Evolutionary conservation across 2,329 filamentous ascomycete species (phyloP).

Genomic region (Colletotrichum lindemuthianum): DNA sequence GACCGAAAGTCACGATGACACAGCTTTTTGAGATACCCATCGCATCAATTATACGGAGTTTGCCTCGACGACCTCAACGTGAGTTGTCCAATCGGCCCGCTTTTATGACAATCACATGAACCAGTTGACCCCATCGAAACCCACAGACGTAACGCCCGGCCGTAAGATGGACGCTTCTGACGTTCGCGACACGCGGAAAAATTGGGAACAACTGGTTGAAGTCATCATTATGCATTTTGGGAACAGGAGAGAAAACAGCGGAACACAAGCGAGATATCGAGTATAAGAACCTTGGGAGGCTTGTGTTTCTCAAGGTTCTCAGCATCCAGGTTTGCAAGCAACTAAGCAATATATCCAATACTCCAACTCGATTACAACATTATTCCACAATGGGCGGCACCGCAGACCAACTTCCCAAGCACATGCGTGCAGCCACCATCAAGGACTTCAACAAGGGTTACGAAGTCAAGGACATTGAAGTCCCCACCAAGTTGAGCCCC

Average conservation of each 20-base stretch:
- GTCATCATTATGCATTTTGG: constrained; percentile 3
- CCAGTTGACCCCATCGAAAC: neutral
- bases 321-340: constrained; percentile 7
- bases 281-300: no score
- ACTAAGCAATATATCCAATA: neutral
- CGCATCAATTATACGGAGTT: no score
- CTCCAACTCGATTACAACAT: neutral
- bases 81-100: constrained; percentile 3
- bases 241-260: neutral
- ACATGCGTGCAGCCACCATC: constrained; percentile 47
- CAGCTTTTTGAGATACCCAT: no score
- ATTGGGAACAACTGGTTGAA: neutral
- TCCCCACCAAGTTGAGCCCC: constrained; percentile 32
- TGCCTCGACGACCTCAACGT: neutral
- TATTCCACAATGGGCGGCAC: neutral
- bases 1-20: no score
- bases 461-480: constrained; percentile 34
- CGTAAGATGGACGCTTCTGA: neutral
- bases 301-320: neutral
- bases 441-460: constrained; percentile 34
- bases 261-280: no score
- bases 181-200: neutral
- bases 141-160: constrained; percentile 15
- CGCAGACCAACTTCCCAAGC: constrained; percentile 36
- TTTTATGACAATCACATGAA: constrained; percentile 22